A percentile compares a stretch with the other conserved stretches of the same genome.
Conservation (phyloP, 1,284 basidiomycete species). For the Chondrostereum purpureum region DNA sequence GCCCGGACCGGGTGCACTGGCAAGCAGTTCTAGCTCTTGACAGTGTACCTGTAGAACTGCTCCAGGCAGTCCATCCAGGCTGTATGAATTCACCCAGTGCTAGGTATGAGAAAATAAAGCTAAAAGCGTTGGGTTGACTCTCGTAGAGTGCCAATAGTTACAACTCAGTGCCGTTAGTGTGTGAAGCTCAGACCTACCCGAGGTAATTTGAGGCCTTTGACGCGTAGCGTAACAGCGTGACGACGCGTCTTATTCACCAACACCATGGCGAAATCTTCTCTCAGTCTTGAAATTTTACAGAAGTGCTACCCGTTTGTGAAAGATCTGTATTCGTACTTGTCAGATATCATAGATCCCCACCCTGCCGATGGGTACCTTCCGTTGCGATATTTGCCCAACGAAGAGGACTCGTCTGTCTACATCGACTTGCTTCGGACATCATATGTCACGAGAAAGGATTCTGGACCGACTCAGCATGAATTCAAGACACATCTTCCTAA, state of each 20-base stretch:
- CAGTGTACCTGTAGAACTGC: no score
- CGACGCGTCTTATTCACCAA: neutral
- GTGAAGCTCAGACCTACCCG: no score
- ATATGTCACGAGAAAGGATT: constrained; percentile 32
- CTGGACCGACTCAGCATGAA: constrained; percentile 9
- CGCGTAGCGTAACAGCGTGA: no score
- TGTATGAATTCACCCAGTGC: no score
- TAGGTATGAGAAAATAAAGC: no score
- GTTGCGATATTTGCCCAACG: constrained; percentile 14
- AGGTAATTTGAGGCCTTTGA: no score
- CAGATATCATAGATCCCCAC: constrained; percentile 25
- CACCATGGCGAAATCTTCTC: neutral
- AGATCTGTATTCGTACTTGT: constrained; percentile 37
- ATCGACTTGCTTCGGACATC: constrained; percentile 35
- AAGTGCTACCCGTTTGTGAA: constrained; percentile 28
- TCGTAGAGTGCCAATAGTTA: no score
- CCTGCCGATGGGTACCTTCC: constrained; percentile 2
- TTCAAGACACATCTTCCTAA: constrained; percentile 31
- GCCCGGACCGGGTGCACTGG: no score
- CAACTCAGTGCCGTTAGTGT: no score
- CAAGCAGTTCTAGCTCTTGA: no score
- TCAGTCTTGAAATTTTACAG: constrained; percentile 23
- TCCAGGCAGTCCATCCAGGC: no score
- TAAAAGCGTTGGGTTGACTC: no score
- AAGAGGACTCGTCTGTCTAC: constrained; percentile 32